Evolutionary conservation across 306 rosid genomes (phyloP).

Genomic region (Corylus heterophylla): DNA sequence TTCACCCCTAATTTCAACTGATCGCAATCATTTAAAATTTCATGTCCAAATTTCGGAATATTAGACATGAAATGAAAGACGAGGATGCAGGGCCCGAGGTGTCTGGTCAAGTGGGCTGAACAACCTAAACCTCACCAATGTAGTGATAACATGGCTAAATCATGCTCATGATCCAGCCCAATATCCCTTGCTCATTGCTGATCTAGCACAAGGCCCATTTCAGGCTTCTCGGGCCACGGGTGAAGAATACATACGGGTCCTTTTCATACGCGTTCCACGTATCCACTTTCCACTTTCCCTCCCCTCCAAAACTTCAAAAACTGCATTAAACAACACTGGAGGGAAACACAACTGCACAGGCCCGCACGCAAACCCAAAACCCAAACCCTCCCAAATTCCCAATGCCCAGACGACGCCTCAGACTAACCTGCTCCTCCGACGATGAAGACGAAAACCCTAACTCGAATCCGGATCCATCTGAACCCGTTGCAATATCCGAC

Average conservation of each 20-base stretch:
- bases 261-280: too few relatives aligned
- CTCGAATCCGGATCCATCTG: conserved; percentile 17
- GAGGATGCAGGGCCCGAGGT: too few relatives aligned
- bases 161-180: neutral
- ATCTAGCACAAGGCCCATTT: neutral
- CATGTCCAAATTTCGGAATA: too few relatives aligned
- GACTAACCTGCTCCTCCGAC: conserved; percentile 51
- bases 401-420: conserved; percentile 68
- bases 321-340: neutral
- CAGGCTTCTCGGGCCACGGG: neutral
- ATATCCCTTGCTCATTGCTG: neutral
- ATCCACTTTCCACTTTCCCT: neutral
- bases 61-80: too few relatives aligned
- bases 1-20: too few relatives aligned
- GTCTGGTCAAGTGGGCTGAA: too few relatives aligned
- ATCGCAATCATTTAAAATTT: too few relatives aligned
- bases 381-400: too few relatives aligned
- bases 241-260: too few relatives aligned
- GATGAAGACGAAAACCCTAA: conserved; percentile 40
- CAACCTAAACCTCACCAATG: too few relatives aligned
- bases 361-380: neutral
- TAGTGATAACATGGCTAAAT: too few relatives aligned
- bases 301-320: neutral
- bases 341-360: neutral
- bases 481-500: conserved; percentile 51